Conservation (phyloP, 768 basidiomycete species). For the Fistulinella prunicolor region DNA sequence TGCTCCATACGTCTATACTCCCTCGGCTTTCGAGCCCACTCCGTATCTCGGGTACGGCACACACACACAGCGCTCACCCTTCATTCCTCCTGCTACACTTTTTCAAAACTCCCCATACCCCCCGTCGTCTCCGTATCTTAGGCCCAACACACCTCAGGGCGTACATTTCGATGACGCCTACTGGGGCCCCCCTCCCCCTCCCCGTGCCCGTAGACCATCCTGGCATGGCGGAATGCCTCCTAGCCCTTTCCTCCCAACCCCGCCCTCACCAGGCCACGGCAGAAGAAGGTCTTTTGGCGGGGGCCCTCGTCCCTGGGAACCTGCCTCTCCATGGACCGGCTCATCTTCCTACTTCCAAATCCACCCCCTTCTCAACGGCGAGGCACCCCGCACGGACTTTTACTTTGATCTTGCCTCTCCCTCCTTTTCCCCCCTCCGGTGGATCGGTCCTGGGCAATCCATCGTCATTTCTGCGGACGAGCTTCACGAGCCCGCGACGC, state of each 20-base stretch:
- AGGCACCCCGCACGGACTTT: constrained; percentile 43
- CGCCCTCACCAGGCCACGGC: constrained; percentile 5
- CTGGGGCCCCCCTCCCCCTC: constrained; percentile 25
- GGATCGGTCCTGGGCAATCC: constrained; percentile 39
- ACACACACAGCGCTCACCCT: constrained; percentile 40
- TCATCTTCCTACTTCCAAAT: constrained; percentile 28
- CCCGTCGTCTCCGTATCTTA: constrained; percentile 27
- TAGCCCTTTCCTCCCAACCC: constrained; percentile 24
- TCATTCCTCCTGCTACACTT: constrained; percentile 39
- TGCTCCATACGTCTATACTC: constrained; percentile 43
- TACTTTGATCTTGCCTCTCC: constrained; percentile 55
- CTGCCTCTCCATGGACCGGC: constrained; percentile 24
- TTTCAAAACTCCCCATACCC: constrained; percentile 37
- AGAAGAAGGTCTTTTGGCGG: constrained; percentile 32
- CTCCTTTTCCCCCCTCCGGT: constrained; percentile 42
- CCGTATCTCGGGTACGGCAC: constrained; percentile 33
- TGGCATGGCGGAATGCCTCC: constrained; percentile 38
- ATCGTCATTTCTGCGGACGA: constrained; percentile 42
- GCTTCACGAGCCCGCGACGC: constrained; percentile 50
- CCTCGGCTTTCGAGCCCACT: constrained; percentile 34
- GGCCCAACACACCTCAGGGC: constrained; percentile 29
- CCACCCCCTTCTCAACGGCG: constrained; percentile 45
- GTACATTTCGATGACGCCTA: constrained; percentile 20
- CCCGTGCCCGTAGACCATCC: constrained; percentile 40
- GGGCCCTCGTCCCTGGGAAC: constrained; percentile 17